A percentile compares a stretch with the other conserved stretches of the same genome.
phyloP scores from a whole-genome alignment of 768 basidiomycete species.

The Leccinum subgranulosum region DNA sequence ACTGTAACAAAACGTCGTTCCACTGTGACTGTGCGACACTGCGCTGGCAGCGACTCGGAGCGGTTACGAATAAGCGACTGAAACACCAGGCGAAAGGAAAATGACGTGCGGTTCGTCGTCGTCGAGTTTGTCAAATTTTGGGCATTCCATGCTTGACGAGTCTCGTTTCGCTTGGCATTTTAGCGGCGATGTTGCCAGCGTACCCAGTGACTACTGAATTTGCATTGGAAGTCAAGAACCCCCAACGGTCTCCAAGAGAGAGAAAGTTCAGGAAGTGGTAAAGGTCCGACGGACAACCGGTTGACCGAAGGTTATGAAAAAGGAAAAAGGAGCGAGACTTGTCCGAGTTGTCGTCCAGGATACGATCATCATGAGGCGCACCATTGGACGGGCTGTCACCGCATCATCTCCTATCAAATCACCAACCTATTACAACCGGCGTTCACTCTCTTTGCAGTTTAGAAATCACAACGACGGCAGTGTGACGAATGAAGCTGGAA shows the following conservation, averaged over 20 bases:
- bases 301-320: not conserved
- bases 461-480: not conserved
- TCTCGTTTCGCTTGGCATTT: not conserved
- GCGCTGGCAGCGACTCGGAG: not conserved
- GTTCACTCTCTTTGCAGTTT: not conserved
- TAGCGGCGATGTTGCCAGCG: not conserved
- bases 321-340: not conserved
- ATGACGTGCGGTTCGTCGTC: not conserved
- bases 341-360: conserved; percentile 3
- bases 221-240: not conserved
- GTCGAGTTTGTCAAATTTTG: not conserved
- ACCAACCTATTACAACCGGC: not conserved
- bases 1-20: not conserved
- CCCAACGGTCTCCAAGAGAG: not conserved
- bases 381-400: not conserved
- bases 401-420: not conserved
- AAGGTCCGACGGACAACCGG: not conserved
- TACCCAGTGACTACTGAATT: not conserved
- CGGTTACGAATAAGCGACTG: not conserved
- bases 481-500: not conserved
- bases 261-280: not conserved
- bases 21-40: not conserved
- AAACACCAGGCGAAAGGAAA: not conserved
- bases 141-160: not conserved
- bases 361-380: not conserved